Percentiles rank a stretch among this genome's conserved stretches.
phyloP scores from a whole-genome alignment of 192 early-diverging fungal genomes.

The Spizellomyces sp. region DNA sequence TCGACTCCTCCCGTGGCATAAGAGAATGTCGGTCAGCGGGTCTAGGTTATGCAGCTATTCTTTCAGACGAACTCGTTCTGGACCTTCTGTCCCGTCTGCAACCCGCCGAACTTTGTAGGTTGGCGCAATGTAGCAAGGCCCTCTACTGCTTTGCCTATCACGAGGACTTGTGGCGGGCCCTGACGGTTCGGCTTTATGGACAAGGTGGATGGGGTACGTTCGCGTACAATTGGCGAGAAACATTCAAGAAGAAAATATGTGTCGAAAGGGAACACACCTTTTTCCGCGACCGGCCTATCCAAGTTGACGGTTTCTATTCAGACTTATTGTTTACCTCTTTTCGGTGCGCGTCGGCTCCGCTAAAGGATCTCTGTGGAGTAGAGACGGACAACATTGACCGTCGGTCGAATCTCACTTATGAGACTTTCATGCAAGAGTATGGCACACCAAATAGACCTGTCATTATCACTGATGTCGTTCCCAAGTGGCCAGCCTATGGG shows the following conservation, averaged over 20 bases:
- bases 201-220: conserved; percentile 53
- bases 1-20: conserved; percentile 39
- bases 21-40: conserved; percentile 42
- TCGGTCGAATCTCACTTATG: conserved; percentile 39
- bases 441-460: conserved; percentile 58
- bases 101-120: conserved; percentile 36
- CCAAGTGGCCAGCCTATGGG: conserved; percentile 57
- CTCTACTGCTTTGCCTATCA: conserved; percentile 54
- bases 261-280: conserved; percentile 15
- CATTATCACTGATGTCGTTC: conserved; percentile 65
- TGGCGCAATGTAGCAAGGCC: conserved; percentile 50
- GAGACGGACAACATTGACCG: conserved; percentile 56
- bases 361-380: conserved; percentile 34
- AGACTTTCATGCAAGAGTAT: conserved; percentile 53
- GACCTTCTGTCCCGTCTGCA: conserved; percentile 42
- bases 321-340: conserved; percentile 66
- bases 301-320: conserved; percentile 56
- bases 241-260: conserved; percentile 44
- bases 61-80: conserved; percentile 58
- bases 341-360: conserved; percentile 49
- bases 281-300: conserved; percentile 29
- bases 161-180: conserved; percentile 66
- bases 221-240: conserved; percentile 58
- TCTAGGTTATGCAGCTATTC: conserved; percentile 46
- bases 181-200: conserved; percentile 50